phyloP scores from a whole-genome alignment of 225 moss, liverwort and hornwort genomes.

The Pseudisothecium myosuroides region DNA sequence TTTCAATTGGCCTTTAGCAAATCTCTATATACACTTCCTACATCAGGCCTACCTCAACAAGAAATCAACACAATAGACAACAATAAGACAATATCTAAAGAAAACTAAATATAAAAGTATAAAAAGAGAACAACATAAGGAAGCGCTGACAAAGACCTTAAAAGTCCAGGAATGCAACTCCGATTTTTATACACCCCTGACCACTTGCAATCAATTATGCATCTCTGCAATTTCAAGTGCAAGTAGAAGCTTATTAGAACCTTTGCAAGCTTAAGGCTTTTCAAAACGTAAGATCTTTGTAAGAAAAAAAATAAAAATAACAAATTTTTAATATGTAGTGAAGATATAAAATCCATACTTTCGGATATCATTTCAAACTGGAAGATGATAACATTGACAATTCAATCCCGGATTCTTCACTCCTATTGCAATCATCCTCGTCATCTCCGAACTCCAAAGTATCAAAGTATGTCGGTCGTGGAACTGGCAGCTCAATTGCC shows the following conservation, averaged over 20 bases:
- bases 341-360: background rate
- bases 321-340: background rate
- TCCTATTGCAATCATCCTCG: background rate
- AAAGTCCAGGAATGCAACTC: background rate
- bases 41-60: too few relatives aligned
- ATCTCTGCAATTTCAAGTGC: too few relatives aligned
- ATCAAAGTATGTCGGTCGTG: background rate
- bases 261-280: background rate
- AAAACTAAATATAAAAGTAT: background rate
- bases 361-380: background rate
- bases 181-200: background rate
- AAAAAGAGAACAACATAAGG: background rate
- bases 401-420: background rate
- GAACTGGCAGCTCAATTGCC: background rate
- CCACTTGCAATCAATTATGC: background rate
- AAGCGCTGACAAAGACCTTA: background rate
- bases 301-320: background rate
- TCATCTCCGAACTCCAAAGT: background rate
- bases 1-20: background rate
- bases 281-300: background rate
- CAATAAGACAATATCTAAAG: background rate
- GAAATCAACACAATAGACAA: background rate
- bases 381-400: background rate
- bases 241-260: too few relatives aligned
- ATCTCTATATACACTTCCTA: background rate